phyloP scores from a whole-genome alignment of 2,329 filamentous ascomycete genomes.

The Fusarium transvaalense region DNA sequence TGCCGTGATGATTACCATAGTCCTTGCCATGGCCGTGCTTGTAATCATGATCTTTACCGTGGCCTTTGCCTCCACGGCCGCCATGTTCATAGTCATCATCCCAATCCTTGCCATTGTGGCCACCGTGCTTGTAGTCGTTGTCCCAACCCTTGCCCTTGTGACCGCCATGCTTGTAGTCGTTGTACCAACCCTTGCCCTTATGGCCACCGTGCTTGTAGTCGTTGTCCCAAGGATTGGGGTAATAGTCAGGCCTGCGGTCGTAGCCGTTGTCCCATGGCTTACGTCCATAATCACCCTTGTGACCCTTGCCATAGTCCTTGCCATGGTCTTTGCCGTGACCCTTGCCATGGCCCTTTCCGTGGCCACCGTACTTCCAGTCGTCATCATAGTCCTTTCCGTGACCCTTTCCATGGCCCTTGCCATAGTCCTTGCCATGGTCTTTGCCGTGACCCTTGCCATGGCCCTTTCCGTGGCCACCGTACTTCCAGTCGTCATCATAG shows the following conservation, averaged over 20 bases:
- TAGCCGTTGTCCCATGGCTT: not conserved
- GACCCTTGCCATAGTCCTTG: not conserved
- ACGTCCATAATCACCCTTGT: not conserved
- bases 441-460: too few species aligned
- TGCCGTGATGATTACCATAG: not conserved
- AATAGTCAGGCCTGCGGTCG: not conserved
- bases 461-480: not conserved
- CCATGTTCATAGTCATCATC: not conserved
- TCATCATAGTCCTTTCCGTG: too few species aligned
- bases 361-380: not conserved
- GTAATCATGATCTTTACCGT: not conserved
- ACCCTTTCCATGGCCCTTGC: not conserved
- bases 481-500: too few species aligned
- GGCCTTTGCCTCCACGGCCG: not conserved
- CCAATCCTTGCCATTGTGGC: not conserved
- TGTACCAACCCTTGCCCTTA: too few species aligned
- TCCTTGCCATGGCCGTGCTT: not conserved
- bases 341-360: not conserved
- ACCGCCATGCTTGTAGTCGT: too few species aligned
- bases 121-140: not conserved
- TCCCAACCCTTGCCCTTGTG: not conserved
- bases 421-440: not conserved
- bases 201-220: too few species aligned
- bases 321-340: too few species aligned
- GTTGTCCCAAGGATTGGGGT: not conserved